Base-by-base conservation (phyloP, 768 basidiomycete species). In the Lentinus brumalis region DNA sequence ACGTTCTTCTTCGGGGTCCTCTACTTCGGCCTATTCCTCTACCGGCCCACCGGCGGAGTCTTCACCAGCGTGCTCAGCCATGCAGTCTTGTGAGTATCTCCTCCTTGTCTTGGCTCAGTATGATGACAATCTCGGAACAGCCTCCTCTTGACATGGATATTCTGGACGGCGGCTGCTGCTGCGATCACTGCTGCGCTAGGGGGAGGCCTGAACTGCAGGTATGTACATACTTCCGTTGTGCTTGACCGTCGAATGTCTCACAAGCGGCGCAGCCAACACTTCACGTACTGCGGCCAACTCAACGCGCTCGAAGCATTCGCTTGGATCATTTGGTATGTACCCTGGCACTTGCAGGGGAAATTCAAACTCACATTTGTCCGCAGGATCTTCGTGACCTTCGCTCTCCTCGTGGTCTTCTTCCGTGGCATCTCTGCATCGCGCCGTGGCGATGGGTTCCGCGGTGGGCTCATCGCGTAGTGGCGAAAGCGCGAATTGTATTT, bases 101-200 rank as follows among this genome's bases (percentile, higher is more conserved):
- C 9, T 18, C 50, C 12, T 58, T n/a, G 14, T 9, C 12, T 31
- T 39, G 14, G n/a, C n/a, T 26, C 29, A 57, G 11, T 40, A 39
- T n/a, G 18, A 26, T 26, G 26, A 2, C 45, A 11, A 30, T 35
- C 21, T 42, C 12, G 16, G 30, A 40, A n/a, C 62, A 91, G 90
- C 74, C 72, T 92, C 51, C 59, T 78, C 51, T 14, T 92, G 18
- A 90, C 89, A 1, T 92, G 90, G 89, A 78, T 92, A 40, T 78
- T 91, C 61, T 94, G 91, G 91, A 78, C 84, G 3, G 85, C 90
- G 0, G 89, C 81, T 2, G 89, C 89, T 1, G 86, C 89, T 1
- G 80, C 87, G 2, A 80, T 92, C 49, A 92, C 91, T 1, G 74
- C 82, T 18, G 73, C 81, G 29, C 77, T 91, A 32, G 86, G 86